Evolutionary conservation across 73 alveolate species (phyloP).

Genomic region (Stentor roeselii): DNA sequence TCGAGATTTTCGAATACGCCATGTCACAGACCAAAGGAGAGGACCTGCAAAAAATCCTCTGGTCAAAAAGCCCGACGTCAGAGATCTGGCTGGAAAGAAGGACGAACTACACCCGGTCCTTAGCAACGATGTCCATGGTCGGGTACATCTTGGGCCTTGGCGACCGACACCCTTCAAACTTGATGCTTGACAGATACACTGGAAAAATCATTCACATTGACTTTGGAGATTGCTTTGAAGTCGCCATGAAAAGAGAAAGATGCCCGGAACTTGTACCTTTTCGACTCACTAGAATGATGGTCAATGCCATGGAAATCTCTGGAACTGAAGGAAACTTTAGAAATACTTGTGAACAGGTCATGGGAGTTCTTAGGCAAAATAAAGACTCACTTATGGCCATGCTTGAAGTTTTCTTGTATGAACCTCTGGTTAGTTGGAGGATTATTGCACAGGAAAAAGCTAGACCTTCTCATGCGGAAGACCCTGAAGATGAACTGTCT

Average conservation of each 20-base stretch:
- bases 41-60: constrained; percentile 88
- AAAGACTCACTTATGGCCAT: constrained; percentile 96
- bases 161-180: constrained; percentile 98
- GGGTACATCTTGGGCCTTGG: constrained; percentile 99
- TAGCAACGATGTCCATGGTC: constrained; percentile 97
- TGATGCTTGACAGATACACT: constrained; percentile 90
- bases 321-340: constrained; percentile 98
- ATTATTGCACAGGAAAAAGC: constrained; percentile 81
- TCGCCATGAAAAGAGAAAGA: constrained; percentile 96
- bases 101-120: constrained; percentile 90
- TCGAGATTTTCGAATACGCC: constrained; percentile 86
- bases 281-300: constrained; percentile 98
- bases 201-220: constrained; percentile 98
- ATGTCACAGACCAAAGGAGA: constrained; percentile 91
- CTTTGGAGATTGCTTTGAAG: constrained; percentile 98
- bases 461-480: constrained; percentile 37
- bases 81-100: constrained; percentile 97
- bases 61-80: constrained; percentile 89
- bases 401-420: constrained; percentile 97
- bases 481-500: constrained; percentile 21
- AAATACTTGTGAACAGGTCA: constrained; percentile 93
- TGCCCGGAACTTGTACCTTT: constrained; percentile 99
- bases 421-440: constrained; percentile 93
- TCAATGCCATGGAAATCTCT: constrained; percentile 97
- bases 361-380: constrained; percentile 92